Conservation (phyloP, 148 eudicot species). For the Amaranthus hypochondriacus region DNA sequence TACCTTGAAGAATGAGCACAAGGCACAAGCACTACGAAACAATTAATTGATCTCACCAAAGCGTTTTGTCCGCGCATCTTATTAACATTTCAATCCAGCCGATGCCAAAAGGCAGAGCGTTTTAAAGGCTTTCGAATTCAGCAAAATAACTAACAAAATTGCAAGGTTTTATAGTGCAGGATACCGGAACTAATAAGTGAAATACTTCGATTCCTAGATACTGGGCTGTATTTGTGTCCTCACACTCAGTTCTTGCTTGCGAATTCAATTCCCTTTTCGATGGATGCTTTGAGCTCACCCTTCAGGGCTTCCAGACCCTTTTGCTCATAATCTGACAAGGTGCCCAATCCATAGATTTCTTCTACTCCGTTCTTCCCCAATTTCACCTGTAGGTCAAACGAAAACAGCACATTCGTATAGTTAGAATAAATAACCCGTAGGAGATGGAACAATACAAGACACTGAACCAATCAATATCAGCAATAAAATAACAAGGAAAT, state of each 20-base stretch:
- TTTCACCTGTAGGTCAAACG: constrained; percentile 55
- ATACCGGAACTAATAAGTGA: not conserved
- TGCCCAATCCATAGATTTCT: constrained; percentile 64
- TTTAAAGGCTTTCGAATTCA: not conserved
- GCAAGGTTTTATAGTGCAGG: not conserved
- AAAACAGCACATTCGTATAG: not conserved
- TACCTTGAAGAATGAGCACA: no score
- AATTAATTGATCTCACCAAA: not conserved
- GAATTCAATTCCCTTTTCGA: constrained; percentile 73
- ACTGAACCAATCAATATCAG: no score
- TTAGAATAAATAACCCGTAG: not conserved
- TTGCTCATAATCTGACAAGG: constrained; percentile 63
- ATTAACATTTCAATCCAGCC: constrained; percentile 20
- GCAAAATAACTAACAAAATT: constrained; percentile 16
- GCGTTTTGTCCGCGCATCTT: not conserved
- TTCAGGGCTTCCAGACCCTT: constrained; percentile 58
- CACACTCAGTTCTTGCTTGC: constrained; percentile 38
- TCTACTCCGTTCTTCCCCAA: constrained; percentile 96
- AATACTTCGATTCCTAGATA: not conserved
- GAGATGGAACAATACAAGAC: not conserved
- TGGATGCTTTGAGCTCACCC: constrained; percentile 68
- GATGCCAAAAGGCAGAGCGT: constrained; percentile 13
- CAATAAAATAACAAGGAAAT: no score
- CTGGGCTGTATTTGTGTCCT: constrained; percentile 6
- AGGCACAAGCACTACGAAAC: no score